Base-by-base conservation (phyloP, 805 yeast genomes). In the Cyberlindnera japonica region DNA sequence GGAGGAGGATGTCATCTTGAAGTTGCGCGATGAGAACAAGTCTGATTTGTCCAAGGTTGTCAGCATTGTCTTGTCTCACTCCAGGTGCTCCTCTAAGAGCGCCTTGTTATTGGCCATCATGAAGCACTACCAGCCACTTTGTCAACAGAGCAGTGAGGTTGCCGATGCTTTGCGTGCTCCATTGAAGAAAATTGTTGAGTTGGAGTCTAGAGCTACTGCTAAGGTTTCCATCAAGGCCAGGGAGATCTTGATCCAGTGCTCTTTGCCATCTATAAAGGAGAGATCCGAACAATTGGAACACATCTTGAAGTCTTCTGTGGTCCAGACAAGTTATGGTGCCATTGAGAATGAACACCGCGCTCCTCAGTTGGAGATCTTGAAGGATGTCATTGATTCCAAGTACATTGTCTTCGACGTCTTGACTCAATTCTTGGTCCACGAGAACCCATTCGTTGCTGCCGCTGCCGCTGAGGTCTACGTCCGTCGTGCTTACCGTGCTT, bases 381-480 rank as follows among this genome's bases (percentile, higher is more conserved):
- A 83, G 49, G 98, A 93, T 64, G 93, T 93, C 42, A 90, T 93
- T 53, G 99, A 93, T 61, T 90, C 98, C 37, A 90, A 86, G 62
- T 95, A 87, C 68, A 87, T 91, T 44, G 97, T 93, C 15, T 93
- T 91, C 62, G 99, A 93, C 61, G 98, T 95, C 27, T 75, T 93
- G 62, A 76, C 95, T 33, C 97, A 88, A 67, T 93, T 93, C 68
- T 78, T 93, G 67, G 78, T 75, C 40, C 84, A 87, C 53, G 58
- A 74, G 11, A 97, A 95, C 58, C 85, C 83, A 35, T 86, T 87
- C 74, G 91, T 93, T 45, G 84, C 91, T 4, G 77, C 91, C 50
- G 98, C 99, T 26, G 98, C 99, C 26, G 88, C 95, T 33, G 97
- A 93, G 67, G 95, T 93, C 44, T 93, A 93, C 64, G 82, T 90